A percentile compares a stretch with the other conserved stretches of the same genome.
Conservation (phyloP, 2,329 filamentous ascomycete species). For the Trichophyton simii region DNA sequence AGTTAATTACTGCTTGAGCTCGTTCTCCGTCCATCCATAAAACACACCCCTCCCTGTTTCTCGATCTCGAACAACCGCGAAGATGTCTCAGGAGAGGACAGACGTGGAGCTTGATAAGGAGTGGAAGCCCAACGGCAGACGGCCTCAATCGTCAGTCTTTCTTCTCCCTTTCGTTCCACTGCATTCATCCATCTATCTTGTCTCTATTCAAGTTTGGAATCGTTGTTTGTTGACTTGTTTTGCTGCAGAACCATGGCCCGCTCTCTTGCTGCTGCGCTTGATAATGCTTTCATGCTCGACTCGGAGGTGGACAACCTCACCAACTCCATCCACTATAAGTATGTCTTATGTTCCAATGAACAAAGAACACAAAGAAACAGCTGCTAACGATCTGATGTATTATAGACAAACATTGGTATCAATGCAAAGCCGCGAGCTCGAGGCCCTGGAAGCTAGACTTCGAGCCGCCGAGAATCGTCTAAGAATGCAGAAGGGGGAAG, state of each 20-base stretch:
- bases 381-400: slow-evolving; percentile 10
- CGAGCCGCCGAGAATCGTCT: slow-evolving; percentile 75
- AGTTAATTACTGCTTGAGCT: background rate
- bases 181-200: slow-evolving; percentile 5
- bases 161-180: slow-evolving; percentile 4
- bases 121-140: slow-evolving; percentile 62
- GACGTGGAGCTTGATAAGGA: slow-evolving; percentile 52
- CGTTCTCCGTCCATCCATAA: background rate
- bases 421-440: slow-evolving; percentile 64
- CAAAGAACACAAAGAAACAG: background rate
- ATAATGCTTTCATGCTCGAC: slow-evolving; percentile 81
- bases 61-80: background rate
- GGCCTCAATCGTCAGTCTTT: slow-evolving; percentile 58
- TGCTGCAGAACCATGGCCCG: slow-evolving; percentile 63
- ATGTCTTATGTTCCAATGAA: slow-evolving; percentile 22
- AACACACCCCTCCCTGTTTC: background rate
- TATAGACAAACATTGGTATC: slow-evolving; percentile 66
- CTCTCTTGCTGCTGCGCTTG: slow-evolving; percentile 73
- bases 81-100: slow-evolving; percentile 1
- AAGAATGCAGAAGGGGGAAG: slow-evolving; percentile 25
- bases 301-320: slow-evolving; percentile 62
- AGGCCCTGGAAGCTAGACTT: slow-evolving; percentile 71
- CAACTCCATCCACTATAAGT: slow-evolving; percentile 72
- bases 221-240: background rate
- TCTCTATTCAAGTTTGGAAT: background rate